Base-by-base conservation (phyloP, 2,329 filamentous ascomycete genomes). In the Clathrospora elynae region DNA sequence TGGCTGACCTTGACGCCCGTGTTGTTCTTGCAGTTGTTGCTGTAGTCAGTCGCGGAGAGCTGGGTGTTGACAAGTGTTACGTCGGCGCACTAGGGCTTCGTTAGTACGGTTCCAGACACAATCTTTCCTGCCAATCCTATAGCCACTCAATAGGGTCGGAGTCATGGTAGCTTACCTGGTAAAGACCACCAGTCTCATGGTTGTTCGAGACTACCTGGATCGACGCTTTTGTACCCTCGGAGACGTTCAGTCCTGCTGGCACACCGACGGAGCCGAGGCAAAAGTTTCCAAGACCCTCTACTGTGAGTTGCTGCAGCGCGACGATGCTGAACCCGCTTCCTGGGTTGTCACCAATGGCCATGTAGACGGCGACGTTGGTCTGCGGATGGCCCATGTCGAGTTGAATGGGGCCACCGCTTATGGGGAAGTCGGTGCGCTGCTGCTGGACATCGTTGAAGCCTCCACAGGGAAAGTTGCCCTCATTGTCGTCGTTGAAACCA, bases 141-240 rank as follows among this genome's bases (percentile, higher is more conserved):
- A 22, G 26, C 18, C 13, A 10, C 13, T 3, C 12, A 3, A 6
- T 28, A 18, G 11, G 19, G 16, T 10, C 11, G 4, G 18, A 11
- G 4, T 18, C 8, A 20, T 12, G 28, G n/a, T n/a, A 14, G 59
- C 73, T 46, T 62, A 78, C 76, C 59, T 78, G 87, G 70, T 89
- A 90, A 20, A 90, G 71, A 11, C 85, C 83, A 25, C 75, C 77
- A 13, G 75, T 78, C 3, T 72, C 73, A 14, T 79, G 74, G 18
- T 81, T 83, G 32, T 82, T 74, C 3, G 82, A 85, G 23, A 89
- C 78, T 36, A 90, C 81, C 71, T 90, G 87, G 41, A 90, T 73
- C 20, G 81, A 85, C 10, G 79, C 86, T 33, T 80, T 75, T 52
- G 79, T 77, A 28, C 86, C 87, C 24, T 87, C 82, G 16, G 64